Base-by-base conservation (phyloP, 208 protist genomes). In the Trypanosoma platydactyli region DNA sequence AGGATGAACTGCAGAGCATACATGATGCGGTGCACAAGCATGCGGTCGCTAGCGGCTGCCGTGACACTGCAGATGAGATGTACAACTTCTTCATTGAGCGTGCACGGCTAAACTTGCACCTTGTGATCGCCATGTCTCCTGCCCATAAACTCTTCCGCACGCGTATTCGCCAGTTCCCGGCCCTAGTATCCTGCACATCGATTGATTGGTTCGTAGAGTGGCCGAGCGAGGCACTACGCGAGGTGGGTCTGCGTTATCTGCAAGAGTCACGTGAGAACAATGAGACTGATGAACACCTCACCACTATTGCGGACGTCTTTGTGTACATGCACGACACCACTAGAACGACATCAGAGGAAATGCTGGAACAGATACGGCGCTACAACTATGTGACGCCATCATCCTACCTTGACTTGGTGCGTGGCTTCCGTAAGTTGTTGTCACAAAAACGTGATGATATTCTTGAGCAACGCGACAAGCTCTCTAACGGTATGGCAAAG, bases 191-290 rank as follows among this genome's bases (percentile, higher is more conserved):
- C 62, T 98, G 94, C 81, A 98, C 96, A 5, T 98, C 96, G 30
- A 99, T 99, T 70, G 97, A 99, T 79, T 99, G 98, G 97, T 99
- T 99, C 81, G 76, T 85, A 45, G 93, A 96, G 55, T 99, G 98
- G 98, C 98, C 98, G 33, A 86, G 86, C 44, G 94, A 98, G 60
- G 98, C 98, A 48, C 86, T 99, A 41, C 87, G 89, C 58, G 97
- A 99, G 83, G 91, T 97, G 22, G 93, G 88, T 42, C 63, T 95
- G 44, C 88, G 91, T 38, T 91, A 90, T 69, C 77, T 97, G 40
- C 52, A 84, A 55, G 88, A 94, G 46, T 78, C 83, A n/a, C 80
- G 91, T 41, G 95, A 97, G 68, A 67, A 84, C 18, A 69, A 76
- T n/a, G 96, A 99, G 59, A 71, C 87, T 0, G 86, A 98, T 55